phyloP scores from a whole-genome alignment of 106 monocot genomes.

The Dendrobium chrysotoxum region DNA sequence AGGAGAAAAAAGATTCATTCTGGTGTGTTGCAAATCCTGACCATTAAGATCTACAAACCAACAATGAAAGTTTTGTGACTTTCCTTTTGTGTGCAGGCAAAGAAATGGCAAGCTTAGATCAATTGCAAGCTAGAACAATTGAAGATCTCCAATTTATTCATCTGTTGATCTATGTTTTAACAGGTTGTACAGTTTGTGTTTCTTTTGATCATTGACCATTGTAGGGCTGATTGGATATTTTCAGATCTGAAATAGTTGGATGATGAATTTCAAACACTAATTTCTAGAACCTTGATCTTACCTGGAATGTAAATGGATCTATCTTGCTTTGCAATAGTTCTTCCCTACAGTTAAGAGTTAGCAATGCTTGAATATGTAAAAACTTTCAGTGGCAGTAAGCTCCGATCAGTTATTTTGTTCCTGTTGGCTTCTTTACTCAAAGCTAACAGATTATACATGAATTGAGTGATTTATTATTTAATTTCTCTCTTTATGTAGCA shows the following conservation, averaged over 20 bases:
- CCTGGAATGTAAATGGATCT: not conserved
- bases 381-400: too few relatives aligned
- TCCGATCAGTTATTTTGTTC: too few relatives aligned
- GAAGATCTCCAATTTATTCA: too few relatives aligned
- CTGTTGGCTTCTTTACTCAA: too few relatives aligned
- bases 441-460: too few relatives aligned
- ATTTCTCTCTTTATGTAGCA: too few relatives aligned
- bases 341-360: too few relatives aligned
- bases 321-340: not conserved
- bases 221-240: not conserved
- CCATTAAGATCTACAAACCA: not conserved
- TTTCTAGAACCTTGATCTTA: not conserved
- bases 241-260: not conserved
- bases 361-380: too few relatives aligned
- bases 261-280: not conserved
- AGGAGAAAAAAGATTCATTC: conserved; percentile 77
- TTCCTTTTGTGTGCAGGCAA: conserved; percentile 27
- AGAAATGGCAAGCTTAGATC: conserved; percentile 48
- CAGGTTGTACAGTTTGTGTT: not conserved
- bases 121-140: conserved; percentile 13
- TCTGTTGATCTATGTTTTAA: too few relatives aligned
- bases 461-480: too few relatives aligned
- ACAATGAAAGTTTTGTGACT: not conserved
- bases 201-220: not conserved
- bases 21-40: conserved; percentile 27